Evolutionary conservation across 352 stramenopile species (phyloP).

Genomic region (Phytopythium aichiense): DNA sequence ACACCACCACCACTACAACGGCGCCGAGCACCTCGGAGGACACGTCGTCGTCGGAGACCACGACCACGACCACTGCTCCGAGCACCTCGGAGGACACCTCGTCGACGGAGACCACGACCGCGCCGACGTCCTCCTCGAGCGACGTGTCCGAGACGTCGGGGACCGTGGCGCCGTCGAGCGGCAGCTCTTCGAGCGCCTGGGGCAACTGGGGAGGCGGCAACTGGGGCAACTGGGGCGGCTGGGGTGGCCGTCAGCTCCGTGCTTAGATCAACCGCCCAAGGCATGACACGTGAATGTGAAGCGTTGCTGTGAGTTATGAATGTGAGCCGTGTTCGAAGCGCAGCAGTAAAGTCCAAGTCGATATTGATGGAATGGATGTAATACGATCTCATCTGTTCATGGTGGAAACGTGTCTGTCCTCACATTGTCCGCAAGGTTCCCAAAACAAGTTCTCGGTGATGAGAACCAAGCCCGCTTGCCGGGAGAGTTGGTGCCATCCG

Average conservation of each 20-base stretch:
- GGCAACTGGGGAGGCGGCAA: conserved; percentile 1
- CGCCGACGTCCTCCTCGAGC: background rate
- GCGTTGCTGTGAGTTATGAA: background rate
- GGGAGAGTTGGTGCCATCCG: too few species aligned
- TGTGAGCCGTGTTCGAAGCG: background rate
- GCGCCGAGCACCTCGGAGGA: too few species aligned
- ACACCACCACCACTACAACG: background rate
- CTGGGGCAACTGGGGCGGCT: background rate
- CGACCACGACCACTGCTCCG: background rate
- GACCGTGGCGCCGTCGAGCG: conserved; percentile 1
- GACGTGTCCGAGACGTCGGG: background rate
- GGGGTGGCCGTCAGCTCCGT: conserved; percentile 5
- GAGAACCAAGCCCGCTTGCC: too few species aligned
- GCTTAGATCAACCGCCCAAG: background rate
- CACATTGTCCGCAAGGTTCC: too few species aligned
- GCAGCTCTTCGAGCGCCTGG: conserved; percentile 2
- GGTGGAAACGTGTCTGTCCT: too few species aligned
- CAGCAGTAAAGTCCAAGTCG: background rate
- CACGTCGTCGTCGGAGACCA: background rate
- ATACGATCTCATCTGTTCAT: background rate
- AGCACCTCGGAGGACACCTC: background rate
- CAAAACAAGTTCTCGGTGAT: too few species aligned
- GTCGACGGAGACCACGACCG: background rate
- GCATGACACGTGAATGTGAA: background rate
- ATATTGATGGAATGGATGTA: background rate